A percentile compares a stretch with the other conserved stretches of the same genome.
Evolutionary conservation across 768 basidiomycete species (phyloP).

Genomic region (Leccinum longicurvipes): DNA sequence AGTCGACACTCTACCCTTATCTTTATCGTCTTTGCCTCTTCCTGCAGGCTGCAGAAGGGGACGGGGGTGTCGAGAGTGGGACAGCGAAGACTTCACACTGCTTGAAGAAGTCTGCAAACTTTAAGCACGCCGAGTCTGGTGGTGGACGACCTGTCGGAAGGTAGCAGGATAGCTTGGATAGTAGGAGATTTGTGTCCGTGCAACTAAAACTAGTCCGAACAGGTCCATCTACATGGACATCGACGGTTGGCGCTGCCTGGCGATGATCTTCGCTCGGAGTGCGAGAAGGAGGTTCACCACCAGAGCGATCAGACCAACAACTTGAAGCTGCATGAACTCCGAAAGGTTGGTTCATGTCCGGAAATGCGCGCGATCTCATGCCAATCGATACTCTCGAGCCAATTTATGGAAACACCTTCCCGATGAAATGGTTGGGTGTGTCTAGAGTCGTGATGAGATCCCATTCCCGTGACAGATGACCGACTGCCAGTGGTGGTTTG

Average conservation of each 20-base stretch:
- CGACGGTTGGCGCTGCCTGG: too few species aligned
- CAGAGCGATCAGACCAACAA: conserved; percentile 11
- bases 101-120: not conserved
- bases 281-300: not conserved
- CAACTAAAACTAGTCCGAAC: too few species aligned
- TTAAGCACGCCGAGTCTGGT: not conserved
- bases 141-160: not conserved
- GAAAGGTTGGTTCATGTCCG: conserved; percentile 10
- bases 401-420: conserved; percentile 18
- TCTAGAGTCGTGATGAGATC: conserved; percentile 7
- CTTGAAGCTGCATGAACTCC: not conserved
- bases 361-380: too few species aligned
- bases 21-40: too few species aligned
- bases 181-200: too few species aligned
- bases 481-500: too few species aligned
- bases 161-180: not conserved
- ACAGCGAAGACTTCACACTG: not conserved
- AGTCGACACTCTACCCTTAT: too few species aligned
- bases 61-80: conserved; percentile 1
- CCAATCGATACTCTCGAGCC: conserved; percentile 8
- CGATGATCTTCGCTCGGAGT: too few species aligned
- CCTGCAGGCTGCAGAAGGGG: too few species aligned
- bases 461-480: not conserved
- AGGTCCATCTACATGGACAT: too few species aligned
- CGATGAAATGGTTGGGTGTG: conserved; percentile 10